Evolutionary conservation across 495 filamentous ascomycete species (phyloP), one percentile per base, ranked within the genome.

Genomic region (Penicillium steckii): DNA sequence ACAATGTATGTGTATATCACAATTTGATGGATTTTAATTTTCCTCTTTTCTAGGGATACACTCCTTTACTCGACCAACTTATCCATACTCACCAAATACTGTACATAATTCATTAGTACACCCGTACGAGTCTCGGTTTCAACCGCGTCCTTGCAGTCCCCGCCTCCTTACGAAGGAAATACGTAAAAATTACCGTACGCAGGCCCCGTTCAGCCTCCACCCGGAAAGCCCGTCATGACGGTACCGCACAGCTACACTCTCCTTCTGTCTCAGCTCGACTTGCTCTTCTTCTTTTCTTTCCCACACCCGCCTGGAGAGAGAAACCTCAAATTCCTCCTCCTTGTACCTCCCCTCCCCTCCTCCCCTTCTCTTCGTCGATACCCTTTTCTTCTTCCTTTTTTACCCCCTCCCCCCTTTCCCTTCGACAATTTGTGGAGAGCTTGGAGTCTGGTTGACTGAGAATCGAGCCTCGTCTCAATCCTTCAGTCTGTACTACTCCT

Each of bases 361-460:
- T 62, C 57, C 55, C 60, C 56, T 66, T 62, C 62, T 66, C 64
- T 68, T 64, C 64, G 61, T 56, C 60, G 62, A 59, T 64, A 65
- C 57, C 60, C 52, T 70, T 74, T 78, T 75, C 75, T 80, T 74
- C 77, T 78, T 69, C 68, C 78, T 70, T 69, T 75, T 77, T 74
- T 77, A 70, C 60, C 66, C 68, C 64, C n/a, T n/a, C n/a, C 45
- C 60, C 56, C 67, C 70, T 72, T 71, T 73, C 70, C 77, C 77
- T 78, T n/a, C n/a, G 78, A 66, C 78, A 79, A 80, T 74, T 66
- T 62, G 65, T 58, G 70, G 72, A 74, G 71, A 70, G 67, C 61
- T 61, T 61, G 59, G 70, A 75, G 68, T 66, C 66, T 67, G 62
- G 65, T 71, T 64, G 63, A 49, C 62, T 55, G 53, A 57, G 35